phyloP scores from a whole-genome alignment of 2,329 filamentous ascomycete genomes.

The Aspergillus melleus region DNA sequence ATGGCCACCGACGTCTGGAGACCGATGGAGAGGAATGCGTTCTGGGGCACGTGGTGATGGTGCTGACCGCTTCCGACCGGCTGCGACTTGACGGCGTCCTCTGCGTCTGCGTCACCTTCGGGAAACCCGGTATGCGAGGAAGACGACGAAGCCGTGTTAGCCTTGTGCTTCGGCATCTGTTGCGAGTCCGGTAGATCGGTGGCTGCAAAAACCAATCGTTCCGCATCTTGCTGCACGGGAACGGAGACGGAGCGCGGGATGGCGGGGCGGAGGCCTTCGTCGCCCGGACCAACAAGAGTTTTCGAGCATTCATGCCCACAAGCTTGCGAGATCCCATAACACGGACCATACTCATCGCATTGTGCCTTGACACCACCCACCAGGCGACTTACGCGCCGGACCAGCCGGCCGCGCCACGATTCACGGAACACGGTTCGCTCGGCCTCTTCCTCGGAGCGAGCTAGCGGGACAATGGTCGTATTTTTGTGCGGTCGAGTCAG shows the following conservation, averaged over 20 bases:
- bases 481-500: slow-evolving; percentile 25
- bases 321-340: slow-evolving; percentile 61
- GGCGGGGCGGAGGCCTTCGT: slow-evolving; percentile 13
- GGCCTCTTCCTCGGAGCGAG: slow-evolving; percentile 13
- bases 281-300: slow-evolving; percentile 30
- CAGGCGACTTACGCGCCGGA: slow-evolving; percentile 49
- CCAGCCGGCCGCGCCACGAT: slow-evolving; percentile 37
- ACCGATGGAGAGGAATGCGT: slow-evolving; percentile 92
- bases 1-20: slow-evolving; percentile 95
- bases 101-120: slow-evolving; percentile 3
- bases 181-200: neutral
- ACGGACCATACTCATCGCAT: slow-evolving; percentile 60
- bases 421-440: slow-evolving; percentile 21
- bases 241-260: slow-evolving; percentile 19
- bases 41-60: slow-evolving; percentile 93
- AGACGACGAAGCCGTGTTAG: slow-evolving; percentile 5
- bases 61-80: slow-evolving; percentile 52
- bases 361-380: slow-evolving; percentile 50
- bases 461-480: slow-evolving; percentile 15
- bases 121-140: slow-evolving; percentile 13
- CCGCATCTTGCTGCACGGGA: slow-evolving; percentile 16
- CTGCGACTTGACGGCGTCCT: slow-evolving; percentile 6
- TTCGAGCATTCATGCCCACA: slow-evolving; percentile 64
- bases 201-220: slow-evolving; percentile 2
- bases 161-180: neutral